Base-by-base conservation (phyloP, 1,284 basidiomycete genomes). In the Boletellus deceptivus region DNA sequence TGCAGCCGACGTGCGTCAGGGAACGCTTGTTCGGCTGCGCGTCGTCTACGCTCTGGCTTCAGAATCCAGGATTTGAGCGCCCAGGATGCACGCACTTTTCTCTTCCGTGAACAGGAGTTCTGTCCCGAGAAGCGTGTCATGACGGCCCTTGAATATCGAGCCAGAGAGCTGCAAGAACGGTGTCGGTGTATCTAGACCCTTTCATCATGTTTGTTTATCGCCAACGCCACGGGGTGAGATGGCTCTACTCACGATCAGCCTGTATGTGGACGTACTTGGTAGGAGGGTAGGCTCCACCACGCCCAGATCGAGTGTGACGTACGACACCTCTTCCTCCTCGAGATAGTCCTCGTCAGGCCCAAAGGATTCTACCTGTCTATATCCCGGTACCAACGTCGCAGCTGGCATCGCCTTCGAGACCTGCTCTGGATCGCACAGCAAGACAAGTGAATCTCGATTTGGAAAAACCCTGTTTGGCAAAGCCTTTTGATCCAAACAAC, bases 121-220 rank as follows among this genome's bases (percentile, higher is more conserved):
- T 0, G 84, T 86, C 2, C 88, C 88, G 4, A 90, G 67, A 6
- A 90, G 71, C 11, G 71, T 64, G 52, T 84, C 80, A 55, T 89
- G 82, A 40, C 72, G 69, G 0, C 88, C 88, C 64, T 82, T 82
- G 56, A 89, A 76, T 29, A 88, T 74, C 0, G 84, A 84, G 4
- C 86, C 86, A 9, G 84, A 82, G 1, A 90, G 73, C 58, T 91
- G 88, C 14, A 91, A 64, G 58, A 80, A 89, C 0, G 88, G 88
- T 0, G 80, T 83, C 0, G 84, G 79, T 0, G 84, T 85, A 62
- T 91, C 86, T 16, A 91, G 67, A 2, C 87, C 88, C 88, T 90
- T 56, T 17, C 3, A 17, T 14, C n/a, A 6, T 35, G 34, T 22
- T n/a, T 8, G 17, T 54, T 54, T 2, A 22, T 44, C 20, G n/a